phyloP scores from a whole-genome alignment of 495 filamentous ascomycete genomes.

The Aspergillus homomorphus region DNA sequence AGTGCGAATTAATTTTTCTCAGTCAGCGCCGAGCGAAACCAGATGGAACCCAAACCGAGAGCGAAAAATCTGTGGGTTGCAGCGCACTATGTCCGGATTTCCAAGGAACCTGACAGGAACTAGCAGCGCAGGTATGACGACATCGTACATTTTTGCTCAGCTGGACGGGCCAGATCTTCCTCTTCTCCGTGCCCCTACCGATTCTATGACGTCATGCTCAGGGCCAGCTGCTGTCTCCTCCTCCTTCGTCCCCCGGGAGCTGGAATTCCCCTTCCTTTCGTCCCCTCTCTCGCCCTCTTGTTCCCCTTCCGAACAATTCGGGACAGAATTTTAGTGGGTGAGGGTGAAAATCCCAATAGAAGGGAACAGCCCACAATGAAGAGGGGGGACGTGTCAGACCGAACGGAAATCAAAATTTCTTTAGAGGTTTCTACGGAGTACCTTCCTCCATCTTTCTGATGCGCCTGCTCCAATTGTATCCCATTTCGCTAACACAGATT shows the following conservation, averaged over 20 bases:
- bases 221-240: neutral
- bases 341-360: neutral
- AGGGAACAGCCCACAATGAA: neutral
- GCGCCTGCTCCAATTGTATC: neutral
- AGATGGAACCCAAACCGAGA: neutral
- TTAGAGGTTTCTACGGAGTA: neutral
- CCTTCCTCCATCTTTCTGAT: neutral
- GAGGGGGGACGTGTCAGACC: neutral
- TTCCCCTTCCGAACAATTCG: neutral
- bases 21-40: neutral
- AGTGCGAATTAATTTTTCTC: neutral
- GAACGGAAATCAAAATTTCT: neutral
- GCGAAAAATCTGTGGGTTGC: neutral
- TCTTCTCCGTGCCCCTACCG: neutral
- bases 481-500: neutral
- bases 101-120: constrained; percentile 6
- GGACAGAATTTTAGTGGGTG: too few relatives aligned
- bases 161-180: too few relatives aligned
- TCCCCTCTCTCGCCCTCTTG: neutral
- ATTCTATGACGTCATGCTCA: neutral
- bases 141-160: neutral
- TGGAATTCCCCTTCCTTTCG: neutral
- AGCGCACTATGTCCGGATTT: neutral
- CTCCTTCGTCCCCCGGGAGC: neutral
- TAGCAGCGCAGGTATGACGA: neutral